Percentiles rank a stretch among this genome's conserved stretches.
phyloP scores from a whole-genome alignment of 805 yeast genomes.

The Saccharomycopsis amapae region DNA sequence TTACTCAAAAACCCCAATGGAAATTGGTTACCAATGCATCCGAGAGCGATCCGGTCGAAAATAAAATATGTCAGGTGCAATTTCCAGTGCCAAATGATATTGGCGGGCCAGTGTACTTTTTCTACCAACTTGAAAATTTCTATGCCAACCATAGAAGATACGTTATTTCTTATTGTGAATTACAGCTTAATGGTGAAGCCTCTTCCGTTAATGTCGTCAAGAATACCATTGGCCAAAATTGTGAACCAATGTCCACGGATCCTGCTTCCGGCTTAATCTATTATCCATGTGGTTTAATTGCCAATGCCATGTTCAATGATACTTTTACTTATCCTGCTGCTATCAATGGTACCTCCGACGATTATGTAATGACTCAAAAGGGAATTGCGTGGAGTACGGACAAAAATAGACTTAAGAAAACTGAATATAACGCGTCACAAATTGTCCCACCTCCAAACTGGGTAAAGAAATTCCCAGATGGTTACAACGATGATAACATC shows the following conservation, averaged over 20 bases:
- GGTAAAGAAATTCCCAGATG: slow-evolving; percentile 72
- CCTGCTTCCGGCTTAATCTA: slow-evolving; percentile 47
- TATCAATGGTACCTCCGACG: slow-evolving; percentile 28
- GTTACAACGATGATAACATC: slow-evolving; percentile 75
- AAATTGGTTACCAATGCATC: slow-evolving; percentile 37
- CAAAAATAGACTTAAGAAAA: slow-evolving; percentile 59
- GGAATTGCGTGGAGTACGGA: slow-evolving; percentile 88
- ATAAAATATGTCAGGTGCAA: slow-evolving; percentile 51
- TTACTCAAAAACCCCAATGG: slow-evolving; percentile 55
- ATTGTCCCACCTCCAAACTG: slow-evolving; percentile 95
- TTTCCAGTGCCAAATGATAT: slow-evolving; percentile 69
- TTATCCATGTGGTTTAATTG: slow-evolving; percentile 94
- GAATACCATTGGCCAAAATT: slow-evolving; percentile 35
- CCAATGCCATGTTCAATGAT: slow-evolving; percentile 89
- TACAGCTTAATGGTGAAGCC: slow-evolving; percentile 75
- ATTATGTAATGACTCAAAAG: slow-evolving; percentile 35
- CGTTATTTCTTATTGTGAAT: slow-evolving; percentile 75
- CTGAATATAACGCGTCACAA: slow-evolving; percentile 57
- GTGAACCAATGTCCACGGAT: slow-evolving; percentile 55
- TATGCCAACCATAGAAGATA: slow-evolving; percentile 93
- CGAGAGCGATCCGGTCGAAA: slow-evolving; percentile 34
- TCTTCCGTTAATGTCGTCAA: slow-evolving; percentile 44
- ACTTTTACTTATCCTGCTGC: slow-evolving; percentile 51
- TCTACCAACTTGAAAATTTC: slow-evolving; percentile 83
- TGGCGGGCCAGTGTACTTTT: slow-evolving; percentile 64